A percentile compares a stretch with the other conserved stretches of the same genome.
Evolutionary conservation across 306 rosid genomes (phyloP).

Genomic region (Corylus heterophylla): DNA sequence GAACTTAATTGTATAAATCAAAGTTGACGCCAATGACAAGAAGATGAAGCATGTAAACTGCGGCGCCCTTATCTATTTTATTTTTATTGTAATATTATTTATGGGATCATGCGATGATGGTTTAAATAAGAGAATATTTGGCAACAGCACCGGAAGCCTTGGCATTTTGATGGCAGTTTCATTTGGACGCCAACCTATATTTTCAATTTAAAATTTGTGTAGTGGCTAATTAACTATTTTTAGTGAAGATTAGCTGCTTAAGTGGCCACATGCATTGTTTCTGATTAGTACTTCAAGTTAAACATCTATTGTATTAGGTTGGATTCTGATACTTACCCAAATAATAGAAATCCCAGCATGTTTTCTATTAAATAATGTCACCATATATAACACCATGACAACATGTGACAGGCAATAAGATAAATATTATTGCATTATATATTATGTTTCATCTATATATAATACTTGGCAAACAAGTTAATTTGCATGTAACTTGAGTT

Average conservation of each 20-base stretch:
- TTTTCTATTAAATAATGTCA: conserved; percentile 31
- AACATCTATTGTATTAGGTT: conserved; percentile 36
- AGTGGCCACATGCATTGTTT: conserved; percentile 62
- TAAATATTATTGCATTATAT: conserved; percentile 11
- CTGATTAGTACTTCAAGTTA: conserved; percentile 22
- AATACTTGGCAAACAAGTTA: background rate
- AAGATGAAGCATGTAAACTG: conserved; percentile 16
- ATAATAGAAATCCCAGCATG: conserved; percentile 37
- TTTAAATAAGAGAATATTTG: conserved; percentile 18
- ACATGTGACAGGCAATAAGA: conserved; percentile 43
- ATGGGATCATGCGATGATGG: conserved; percentile 59
- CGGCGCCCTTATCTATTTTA: conserved; percentile 27
- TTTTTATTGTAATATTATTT: background rate
- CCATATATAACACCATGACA: conserved; percentile 30
- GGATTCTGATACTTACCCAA: conserved; percentile 26
- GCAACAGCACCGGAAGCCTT: conserved; percentile 34
- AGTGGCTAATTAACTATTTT: conserved; percentile 40
- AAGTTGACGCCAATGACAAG: conserved; percentile 22
- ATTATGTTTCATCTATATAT: background rate
- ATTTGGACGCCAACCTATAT: conserved; percentile 53
- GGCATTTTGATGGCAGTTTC: conserved; percentile 47
- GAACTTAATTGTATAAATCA: conserved; percentile 18
- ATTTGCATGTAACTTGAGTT: conserved; percentile 2
- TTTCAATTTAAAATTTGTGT: conserved; percentile 20
- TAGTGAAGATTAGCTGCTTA: conserved; percentile 24